phyloP scores from a whole-genome alignment of 176 grass and related monocot species.

The Tillandsia fasciculata region DNA sequence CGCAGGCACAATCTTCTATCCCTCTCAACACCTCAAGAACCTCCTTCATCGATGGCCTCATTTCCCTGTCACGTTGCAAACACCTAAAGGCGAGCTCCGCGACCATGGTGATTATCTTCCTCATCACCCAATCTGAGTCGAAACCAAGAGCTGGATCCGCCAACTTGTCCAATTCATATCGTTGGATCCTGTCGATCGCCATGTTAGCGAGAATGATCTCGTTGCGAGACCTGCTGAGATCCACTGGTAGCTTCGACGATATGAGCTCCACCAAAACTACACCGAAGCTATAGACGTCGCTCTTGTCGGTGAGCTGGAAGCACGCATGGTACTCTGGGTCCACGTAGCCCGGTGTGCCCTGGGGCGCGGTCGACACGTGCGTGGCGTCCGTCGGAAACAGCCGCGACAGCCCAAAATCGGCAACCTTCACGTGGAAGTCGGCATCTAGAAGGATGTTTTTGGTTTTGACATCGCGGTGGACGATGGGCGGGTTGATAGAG shows the following conservation, averaged over 20 bases:
- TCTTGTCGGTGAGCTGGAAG: slow-evolving; percentile 67
- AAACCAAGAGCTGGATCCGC: slow-evolving; percentile 31
- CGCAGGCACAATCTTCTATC: background rate
- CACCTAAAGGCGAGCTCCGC: slow-evolving; percentile 43
- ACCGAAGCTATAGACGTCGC: slow-evolving; percentile 69
- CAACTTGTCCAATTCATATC: slow-evolving; percentile 21
- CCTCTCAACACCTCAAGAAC: slow-evolving; percentile 22
- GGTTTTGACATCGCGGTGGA: slow-evolving; percentile 63
- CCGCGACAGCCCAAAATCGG: slow-evolving; percentile 55
- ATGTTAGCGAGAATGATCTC: slow-evolving; percentile 42
- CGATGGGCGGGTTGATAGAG: slow-evolving; percentile 21
- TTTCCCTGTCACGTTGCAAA: slow-evolving; percentile 42
- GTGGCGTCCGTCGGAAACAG: slow-evolving; percentile 32
- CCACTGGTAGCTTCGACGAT: slow-evolving; percentile 37
- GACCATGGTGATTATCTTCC: slow-evolving; percentile 19
- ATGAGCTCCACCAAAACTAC: slow-evolving; percentile 51
- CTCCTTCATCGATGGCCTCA: slow-evolving; percentile 33
- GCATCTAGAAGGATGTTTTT: slow-evolving; percentile 13
- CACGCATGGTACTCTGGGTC: slow-evolving; percentile 43
- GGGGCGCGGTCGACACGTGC: slow-evolving; percentile 55
- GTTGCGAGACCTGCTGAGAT: slow-evolving; percentile 12
- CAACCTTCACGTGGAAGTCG: slow-evolving; percentile 51
- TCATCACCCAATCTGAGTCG: slow-evolving; percentile 9
- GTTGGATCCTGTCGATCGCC: slow-evolving; percentile 36
- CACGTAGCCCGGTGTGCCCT: slow-evolving; percentile 53